A percentile compares a stretch with the other conserved stretches of the same genome.
These are phyloP conservation scores for Aspergillus oerlinghausenensis DNA, from an alignment of 2,329 filamentous ascomycete species.

Conservation along the genomic window DNA sequence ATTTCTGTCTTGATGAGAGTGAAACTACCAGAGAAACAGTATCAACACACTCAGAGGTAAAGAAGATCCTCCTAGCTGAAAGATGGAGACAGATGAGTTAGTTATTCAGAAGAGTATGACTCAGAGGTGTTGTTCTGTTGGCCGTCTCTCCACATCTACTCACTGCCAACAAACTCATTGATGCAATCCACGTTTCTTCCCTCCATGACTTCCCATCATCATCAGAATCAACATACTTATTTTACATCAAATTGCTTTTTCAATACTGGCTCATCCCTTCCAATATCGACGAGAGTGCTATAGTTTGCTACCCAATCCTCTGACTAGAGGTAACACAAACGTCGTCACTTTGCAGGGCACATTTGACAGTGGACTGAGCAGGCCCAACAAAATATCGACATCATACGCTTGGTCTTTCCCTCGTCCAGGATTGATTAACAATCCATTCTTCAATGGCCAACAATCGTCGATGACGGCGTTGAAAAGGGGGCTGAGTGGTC, in stretches of 20 bases:
- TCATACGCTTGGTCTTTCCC: not conserved
- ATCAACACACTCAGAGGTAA: not conserved
- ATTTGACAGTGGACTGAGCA: not conserved
- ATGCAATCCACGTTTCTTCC: not conserved
- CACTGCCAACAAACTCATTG: not conserved
- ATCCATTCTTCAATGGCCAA: not conserved
- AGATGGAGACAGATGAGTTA: not conserved
- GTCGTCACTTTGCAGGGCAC: not conserved
- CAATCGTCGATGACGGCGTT: not conserved
- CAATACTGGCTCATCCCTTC: not conserved
- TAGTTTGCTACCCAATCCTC: not conserved
- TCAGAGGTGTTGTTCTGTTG: not conserved
- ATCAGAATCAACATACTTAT: not conserved
- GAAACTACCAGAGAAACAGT: not conserved
- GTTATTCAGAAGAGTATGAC: not conserved
- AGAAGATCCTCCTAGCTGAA: too few species aligned
- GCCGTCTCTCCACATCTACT: not conserved
- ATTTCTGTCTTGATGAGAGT: not conserved
- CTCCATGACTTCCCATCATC: not conserved
- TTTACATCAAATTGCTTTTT: not conserved
- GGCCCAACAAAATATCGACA: not conserved
- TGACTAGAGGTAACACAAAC: not conserved
- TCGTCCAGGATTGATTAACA: not conserved
- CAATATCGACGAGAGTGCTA: not conserved
- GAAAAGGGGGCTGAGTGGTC: not conserved